These are phyloP conservation scores for Penicillium hordei DNA, from an alignment of 2,329 filamentous ascomycete genomes.

Conservation along the genomic window DNA sequence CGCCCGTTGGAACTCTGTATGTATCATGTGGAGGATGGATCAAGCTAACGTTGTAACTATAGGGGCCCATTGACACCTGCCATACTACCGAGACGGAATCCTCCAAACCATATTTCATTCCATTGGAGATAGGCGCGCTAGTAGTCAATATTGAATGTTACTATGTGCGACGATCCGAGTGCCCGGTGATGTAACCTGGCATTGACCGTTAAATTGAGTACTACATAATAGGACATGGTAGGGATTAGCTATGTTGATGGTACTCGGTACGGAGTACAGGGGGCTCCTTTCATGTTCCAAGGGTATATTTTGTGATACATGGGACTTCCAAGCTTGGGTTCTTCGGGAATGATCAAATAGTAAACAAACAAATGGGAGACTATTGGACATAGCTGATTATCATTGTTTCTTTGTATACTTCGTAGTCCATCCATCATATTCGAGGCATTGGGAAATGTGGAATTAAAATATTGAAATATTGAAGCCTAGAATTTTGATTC, in stretches of 20 bases:
- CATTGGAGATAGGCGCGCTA: not conserved
- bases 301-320: slow-evolving; percentile 1
- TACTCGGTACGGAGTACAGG: not conserved
- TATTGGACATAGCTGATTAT: not conserved
- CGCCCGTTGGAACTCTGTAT: not conserved
- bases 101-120: not conserved
- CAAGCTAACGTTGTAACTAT: not conserved
- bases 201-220: not conserved
- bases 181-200: slow-evolving; percentile 5
- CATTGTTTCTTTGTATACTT: not conserved
- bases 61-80: not conserved
- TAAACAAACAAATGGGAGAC: not conserved
- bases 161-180: not conserved
- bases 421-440: not conserved
- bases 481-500: not conserved
- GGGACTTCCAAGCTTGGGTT: not conserved
- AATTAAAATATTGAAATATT: not conserved
- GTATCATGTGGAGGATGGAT: slow-evolving; percentile 4
- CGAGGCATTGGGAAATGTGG: not conserved
- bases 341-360: not conserved
- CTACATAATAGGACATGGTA: not conserved
- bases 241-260: not conserved
- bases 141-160: not conserved
- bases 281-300: not conserved
- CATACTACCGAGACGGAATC: not conserved